phyloP scores from a whole-genome alignment of 2,329 filamentous ascomycete species.

The Aureobasidium sp. region DNA sequence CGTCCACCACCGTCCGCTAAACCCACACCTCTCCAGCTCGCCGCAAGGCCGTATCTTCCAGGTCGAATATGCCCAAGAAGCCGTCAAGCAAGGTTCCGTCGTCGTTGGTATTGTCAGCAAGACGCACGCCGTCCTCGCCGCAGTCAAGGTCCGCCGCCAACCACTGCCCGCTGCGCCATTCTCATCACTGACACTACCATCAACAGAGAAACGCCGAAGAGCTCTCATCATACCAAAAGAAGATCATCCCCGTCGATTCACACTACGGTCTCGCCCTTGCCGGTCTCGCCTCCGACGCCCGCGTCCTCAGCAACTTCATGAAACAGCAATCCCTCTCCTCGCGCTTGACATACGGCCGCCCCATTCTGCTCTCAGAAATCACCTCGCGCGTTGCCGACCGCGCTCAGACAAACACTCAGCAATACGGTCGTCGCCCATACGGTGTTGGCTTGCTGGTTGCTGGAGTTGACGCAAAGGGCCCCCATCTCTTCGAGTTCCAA shows the following conservation, averaged over 20 bases:
- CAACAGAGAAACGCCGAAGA: constrained; percentile 92
- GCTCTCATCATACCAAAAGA: constrained; percentile 99
- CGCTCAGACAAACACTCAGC: constrained; percentile 95
- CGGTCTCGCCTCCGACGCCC: constrained; percentile 92
- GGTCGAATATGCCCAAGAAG: constrained; percentile 97
- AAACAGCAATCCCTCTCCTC: constrained; percentile 97
- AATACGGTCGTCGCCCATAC: constrained; percentile 94
- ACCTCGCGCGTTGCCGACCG: constrained; percentile 90
- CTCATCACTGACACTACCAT: neutral
- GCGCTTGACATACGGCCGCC: constrained; percentile 89
- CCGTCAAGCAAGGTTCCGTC: constrained; percentile 97
- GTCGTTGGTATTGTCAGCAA: constrained; percentile 97
- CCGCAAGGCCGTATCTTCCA: constrained; percentile 99
- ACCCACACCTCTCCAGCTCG: constrained; percentile 55
- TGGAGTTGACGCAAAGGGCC: constrained; percentile 86
- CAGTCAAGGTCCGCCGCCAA: constrained; percentile 67
- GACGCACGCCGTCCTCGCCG: constrained; percentile 91
- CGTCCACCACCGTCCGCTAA: neutral
- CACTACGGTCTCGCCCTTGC: constrained; percentile 94
- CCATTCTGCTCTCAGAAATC: constrained; percentile 82
- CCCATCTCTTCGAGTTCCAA: constrained; percentile 98
- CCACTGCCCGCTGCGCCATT: neutral
- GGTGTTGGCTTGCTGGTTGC: constrained; percentile 88
- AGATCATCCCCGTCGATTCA: constrained; percentile 92
- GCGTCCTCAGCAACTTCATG: constrained; percentile 99